Conservation (phyloP, 441 rosid genomes). For the Dalechampia spathulata region DNA sequence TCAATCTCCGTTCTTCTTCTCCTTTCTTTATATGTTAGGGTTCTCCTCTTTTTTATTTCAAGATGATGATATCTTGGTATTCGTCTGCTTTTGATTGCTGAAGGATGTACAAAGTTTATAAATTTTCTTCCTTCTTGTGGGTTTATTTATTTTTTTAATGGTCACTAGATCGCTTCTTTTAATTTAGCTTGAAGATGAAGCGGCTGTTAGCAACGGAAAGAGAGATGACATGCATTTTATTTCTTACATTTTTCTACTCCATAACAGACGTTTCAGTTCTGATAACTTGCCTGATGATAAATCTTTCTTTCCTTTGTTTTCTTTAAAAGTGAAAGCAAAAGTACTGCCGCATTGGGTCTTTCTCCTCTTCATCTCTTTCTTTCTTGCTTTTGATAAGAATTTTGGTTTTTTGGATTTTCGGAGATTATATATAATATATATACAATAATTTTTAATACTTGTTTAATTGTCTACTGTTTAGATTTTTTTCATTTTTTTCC, state of each 20-base stretch:
- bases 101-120: conserved; percentile 42
- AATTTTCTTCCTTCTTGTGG: conserved; percentile 8
- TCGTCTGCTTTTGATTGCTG: conserved; percentile 34
- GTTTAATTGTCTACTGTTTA: too few relatives aligned
- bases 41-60: not conserved
- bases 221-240: too few relatives aligned
- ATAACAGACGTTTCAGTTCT: conserved; percentile 15
- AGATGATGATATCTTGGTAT: conserved; percentile 15
- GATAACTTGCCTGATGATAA: conserved; percentile 22
- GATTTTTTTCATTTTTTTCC: too few relatives aligned
- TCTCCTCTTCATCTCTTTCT: not conserved
- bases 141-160: conserved; percentile 1
- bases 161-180: not conserved
- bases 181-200: conserved; percentile 24
- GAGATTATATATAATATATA: too few relatives aligned
- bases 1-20: conserved; percentile 28
- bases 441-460: too few relatives aligned
- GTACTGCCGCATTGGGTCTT: not conserved
- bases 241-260: too few relatives aligned
- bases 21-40: conserved; percentile 14
- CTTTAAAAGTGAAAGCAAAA: conserved; percentile 3
- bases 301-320: conserved; percentile 13
- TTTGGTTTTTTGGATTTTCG: too few relatives aligned
- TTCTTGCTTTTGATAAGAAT: not conserved
- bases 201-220: conserved; percentile 4